These are phyloP conservation scores for Bisporella sp. DNA, from an alignment of 2,329 filamentous ascomycete species.

Conservation along the genomic window DNA sequence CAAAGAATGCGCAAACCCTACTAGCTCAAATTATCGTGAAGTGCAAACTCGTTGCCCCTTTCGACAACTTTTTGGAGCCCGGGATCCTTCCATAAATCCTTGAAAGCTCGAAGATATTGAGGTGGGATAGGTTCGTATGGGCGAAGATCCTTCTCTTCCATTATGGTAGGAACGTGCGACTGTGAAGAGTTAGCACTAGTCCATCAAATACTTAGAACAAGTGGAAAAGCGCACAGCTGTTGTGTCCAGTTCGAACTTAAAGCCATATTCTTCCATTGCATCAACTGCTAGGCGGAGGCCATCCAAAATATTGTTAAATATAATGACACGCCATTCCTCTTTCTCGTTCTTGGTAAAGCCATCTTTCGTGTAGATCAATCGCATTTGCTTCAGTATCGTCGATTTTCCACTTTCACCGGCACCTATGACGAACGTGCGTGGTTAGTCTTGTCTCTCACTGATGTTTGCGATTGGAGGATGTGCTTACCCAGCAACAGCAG, in stretches of 20 bases:
- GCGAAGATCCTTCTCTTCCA: slow-evolving; percentile 75
- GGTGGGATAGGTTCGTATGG: slow-evolving; percentile 73
- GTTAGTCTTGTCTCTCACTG: slow-evolving; percentile 12
- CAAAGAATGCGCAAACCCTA: slow-evolving; percentile 40
- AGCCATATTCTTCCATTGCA: slow-evolving; percentile 80
- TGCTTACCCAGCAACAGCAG: slow-evolving; percentile 79
- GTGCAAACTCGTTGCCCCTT: slow-evolving; percentile 92
- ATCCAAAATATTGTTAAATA: slow-evolving; percentile 91
- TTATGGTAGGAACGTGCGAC: slow-evolving; percentile 72
- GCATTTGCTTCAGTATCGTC: slow-evolving; percentile 98
- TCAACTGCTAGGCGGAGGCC: slow-evolving; percentile 87
- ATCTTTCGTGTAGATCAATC: slow-evolving; percentile 80
- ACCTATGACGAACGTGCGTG: slow-evolving; percentile 45
- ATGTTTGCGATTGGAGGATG: slow-evolving; percentile 5
- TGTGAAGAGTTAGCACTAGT: slow-evolving; percentile 32
- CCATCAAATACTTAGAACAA: background rate
- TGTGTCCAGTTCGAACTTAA: slow-evolving; percentile 69
- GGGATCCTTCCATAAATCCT: slow-evolving; percentile 72
- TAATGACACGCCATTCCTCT: slow-evolving; percentile 88
- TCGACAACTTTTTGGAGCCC: slow-evolving; percentile 83
- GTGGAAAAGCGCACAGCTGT: slow-evolving; percentile 59
- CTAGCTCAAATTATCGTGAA: slow-evolving; percentile 95
- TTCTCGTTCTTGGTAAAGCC: slow-evolving; percentile 87
- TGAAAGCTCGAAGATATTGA: slow-evolving; percentile 75
- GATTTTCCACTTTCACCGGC: slow-evolving; percentile 95